phyloP scores from a whole-genome alignment of 2,329 filamentous ascomycete species.

The Xenoacremonium recifei region DNA sequence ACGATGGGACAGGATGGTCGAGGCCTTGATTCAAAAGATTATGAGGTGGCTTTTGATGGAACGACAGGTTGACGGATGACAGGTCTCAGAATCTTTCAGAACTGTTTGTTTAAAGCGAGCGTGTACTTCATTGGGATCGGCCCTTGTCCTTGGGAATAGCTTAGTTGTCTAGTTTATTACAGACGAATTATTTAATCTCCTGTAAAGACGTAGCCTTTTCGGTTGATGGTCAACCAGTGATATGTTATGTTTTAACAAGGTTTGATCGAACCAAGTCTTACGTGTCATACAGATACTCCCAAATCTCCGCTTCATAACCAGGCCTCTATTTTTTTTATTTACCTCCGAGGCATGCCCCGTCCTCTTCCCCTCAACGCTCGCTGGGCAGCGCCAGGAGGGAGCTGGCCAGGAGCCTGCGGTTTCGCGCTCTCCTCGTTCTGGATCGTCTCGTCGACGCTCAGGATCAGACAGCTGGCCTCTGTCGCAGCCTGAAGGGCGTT shows the following conservation, averaged over 20 bases:
- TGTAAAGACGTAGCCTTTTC: no score
- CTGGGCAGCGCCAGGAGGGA: conserved; percentile 83
- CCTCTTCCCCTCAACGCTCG: conserved; percentile 80
- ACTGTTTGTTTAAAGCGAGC: no score
- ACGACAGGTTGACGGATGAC: conserved; percentile 16
- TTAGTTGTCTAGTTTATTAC: no score
- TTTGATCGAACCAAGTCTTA: no score
- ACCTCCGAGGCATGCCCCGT: conserved; percentile 86
- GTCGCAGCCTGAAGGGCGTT: conserved; percentile 96
- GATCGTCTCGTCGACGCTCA: conserved; percentile 97
- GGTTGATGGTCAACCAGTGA: no score
- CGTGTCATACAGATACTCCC: conserved; percentile 38
- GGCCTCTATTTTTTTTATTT: conserved; percentile 28
- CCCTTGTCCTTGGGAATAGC: no score
- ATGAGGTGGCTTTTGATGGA: conserved; percentile 29
- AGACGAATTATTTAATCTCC: no score
- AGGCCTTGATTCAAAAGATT: conserved; percentile 23
- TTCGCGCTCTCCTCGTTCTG: conserved; percentile 91
- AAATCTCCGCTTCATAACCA: conserved; percentile 13
- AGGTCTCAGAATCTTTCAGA: no score
- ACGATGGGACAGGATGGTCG: conserved; percentile 13
- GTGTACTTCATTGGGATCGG: no score
- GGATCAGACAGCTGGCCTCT: conserved; percentile 91
- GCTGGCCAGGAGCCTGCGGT: conserved; percentile 74
- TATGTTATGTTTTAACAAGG: no score